Base-by-base conservation (phyloP, 148 eudicot species). In the Dianthus caryophyllus region DNA sequence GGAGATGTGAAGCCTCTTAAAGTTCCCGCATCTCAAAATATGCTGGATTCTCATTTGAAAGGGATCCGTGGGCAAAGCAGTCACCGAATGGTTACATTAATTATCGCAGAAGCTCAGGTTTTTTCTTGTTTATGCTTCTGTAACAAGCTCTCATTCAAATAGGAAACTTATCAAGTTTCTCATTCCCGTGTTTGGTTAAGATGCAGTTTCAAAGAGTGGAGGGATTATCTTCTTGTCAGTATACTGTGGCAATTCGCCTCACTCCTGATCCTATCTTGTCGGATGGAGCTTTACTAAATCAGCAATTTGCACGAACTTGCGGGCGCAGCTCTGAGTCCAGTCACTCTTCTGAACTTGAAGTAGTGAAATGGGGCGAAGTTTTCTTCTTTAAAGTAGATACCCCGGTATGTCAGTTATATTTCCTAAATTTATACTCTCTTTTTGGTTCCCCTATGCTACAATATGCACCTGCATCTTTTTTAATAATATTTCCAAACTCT, bases 371-470 rank as follows among this genome's bases (percentile, higher is more conserved):
- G 99, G 79, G 84, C 72, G 99, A 94, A 86, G 79, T 74, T 56
- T 94, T 94, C 75, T 94, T 90, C 86, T 94, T 94, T 65, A 94
- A 79, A 85, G 77, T 84, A 72, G 93, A 86, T 66, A 81, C 85
- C 68, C 80, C 53, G 84, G 98, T 94, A 74, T 54, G 90, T 78
- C 63, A 22, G 49, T 41, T 27, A 25, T 77, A 17, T 38, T 65
- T 58, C 25, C 33, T 52, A 51, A 47, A 9, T 49, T 18, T 17
- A 49, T 17, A 10, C n/a, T 50, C 5, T 52, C 44, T 30, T 8
- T 47, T 16, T 38, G 12, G n/a, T 26, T 20, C 15, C 29, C 17
- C 14, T 17, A 25, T 48, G 48, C 44, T 38, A 2, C 33, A 41
- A 41, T 9, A 56, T 56, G 61, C 36, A 27, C 18, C 14, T 53